phyloP scores from a whole-genome alignment of 1,139 yeast species.

The Pichia sp. region DNA sequence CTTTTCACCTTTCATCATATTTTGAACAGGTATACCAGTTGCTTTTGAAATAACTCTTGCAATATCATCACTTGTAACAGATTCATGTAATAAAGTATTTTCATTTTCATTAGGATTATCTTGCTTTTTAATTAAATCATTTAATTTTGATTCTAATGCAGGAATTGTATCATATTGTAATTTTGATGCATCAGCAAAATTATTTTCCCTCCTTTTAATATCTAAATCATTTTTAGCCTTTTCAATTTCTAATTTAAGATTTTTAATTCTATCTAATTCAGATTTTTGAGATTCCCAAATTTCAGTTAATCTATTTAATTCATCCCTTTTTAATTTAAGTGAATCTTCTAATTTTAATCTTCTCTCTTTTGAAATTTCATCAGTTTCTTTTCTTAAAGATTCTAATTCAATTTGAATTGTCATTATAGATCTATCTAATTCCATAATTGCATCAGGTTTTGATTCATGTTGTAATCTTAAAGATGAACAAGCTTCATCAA shows the following conservation, averaged over 20 bases:
- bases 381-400: slow-evolving; percentile 87
- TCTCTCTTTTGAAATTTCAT: slow-evolving; percentile 74
- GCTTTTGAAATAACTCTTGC: slow-evolving; percentile 86
- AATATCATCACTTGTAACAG: slow-evolving; percentile 91
- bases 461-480: slow-evolving; percentile 92
- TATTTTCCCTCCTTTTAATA: slow-evolving; percentile 74
- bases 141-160: slow-evolving; percentile 58
- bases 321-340: slow-evolving; percentile 54
- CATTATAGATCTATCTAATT: slow-evolving; percentile 83
- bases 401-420: slow-evolving; percentile 93
- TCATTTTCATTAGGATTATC: slow-evolving; percentile 27
- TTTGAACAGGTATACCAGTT: slow-evolving; percentile 95
- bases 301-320: slow-evolving; percentile 61
- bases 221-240: slow-evolving; percentile 80
- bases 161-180: slow-evolving; percentile 86
- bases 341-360: slow-evolving; percentile 59
- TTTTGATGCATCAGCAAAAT: slow-evolving; percentile 84
- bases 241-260: slow-evolving; percentile 76
- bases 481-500: slow-evolving; percentile 97
- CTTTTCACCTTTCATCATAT: slow-evolving; percentile 89
- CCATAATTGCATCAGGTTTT: slow-evolving; percentile 90
- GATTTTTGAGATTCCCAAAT: slow-evolving; percentile 82
- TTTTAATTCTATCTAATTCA: slow-evolving; percentile 69
- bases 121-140: slow-evolving; percentile 39
- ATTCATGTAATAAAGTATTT: slow-evolving; percentile 64